phyloP scores from a whole-genome alignment of 2,329 filamentous ascomycete genomes.

The Hirsutella thompsonii region DNA sequence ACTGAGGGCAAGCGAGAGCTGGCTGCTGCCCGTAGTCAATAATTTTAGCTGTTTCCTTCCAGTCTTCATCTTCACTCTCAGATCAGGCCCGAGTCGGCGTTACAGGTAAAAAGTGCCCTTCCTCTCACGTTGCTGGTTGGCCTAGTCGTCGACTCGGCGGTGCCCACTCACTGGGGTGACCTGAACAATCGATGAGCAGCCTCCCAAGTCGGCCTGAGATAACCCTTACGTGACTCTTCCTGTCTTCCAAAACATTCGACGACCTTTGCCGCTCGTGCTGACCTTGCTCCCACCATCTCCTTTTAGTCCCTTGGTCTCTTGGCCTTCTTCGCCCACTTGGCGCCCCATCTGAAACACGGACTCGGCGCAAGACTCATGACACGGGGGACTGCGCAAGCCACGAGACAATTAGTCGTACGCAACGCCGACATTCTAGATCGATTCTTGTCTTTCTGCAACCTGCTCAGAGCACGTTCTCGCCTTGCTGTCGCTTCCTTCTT shows the following conservation, averaged over 20 bases:
- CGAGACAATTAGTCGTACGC: neutral
- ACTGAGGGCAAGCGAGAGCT: too few relatives aligned
- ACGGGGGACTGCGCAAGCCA: neutral
- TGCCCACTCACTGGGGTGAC: too few relatives aligned
- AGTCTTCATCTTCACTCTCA: neutral
- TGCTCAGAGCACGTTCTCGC: neutral
- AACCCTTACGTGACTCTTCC: neutral
- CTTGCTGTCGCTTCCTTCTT: neutral
- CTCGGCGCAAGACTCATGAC: slow-evolving; percentile 6
- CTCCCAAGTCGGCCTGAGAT: neutral
- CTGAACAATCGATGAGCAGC: too few relatives aligned
- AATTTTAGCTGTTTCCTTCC: neutral
- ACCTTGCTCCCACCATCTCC: slow-evolving; percentile 7
- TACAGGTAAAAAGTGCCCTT: neutral
- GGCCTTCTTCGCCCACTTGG: slow-evolving; percentile 5
- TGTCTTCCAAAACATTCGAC: neutral
- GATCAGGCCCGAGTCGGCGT: neutral
- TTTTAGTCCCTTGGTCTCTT: slow-evolving; percentile 4
- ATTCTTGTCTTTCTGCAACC: slow-evolving; percentile 3
- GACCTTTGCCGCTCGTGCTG: slow-evolving; percentile 4
- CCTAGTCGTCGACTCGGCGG: too few relatives aligned
- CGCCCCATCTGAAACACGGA: slow-evolving; percentile 13
- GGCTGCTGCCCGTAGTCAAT: neutral
- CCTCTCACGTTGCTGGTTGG: neutral
- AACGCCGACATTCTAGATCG: neutral